A percentile compares a stretch with the other conserved stretches of the same genome.
phyloP scores from a whole-genome alignment of 148 eudicot genomes.

The Spergularia bocconei region DNA sequence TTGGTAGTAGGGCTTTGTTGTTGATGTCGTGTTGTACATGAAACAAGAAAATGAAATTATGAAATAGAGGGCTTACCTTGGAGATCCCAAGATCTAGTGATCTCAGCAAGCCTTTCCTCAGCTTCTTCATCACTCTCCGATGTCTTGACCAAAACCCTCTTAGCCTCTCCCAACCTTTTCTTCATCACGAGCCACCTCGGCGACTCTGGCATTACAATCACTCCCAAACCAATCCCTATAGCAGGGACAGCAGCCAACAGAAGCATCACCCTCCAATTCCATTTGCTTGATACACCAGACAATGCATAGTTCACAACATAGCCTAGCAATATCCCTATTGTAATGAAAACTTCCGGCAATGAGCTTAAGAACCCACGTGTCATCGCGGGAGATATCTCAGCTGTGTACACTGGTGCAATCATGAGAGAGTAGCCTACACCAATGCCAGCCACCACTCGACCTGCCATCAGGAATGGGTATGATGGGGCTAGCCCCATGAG shows the following conservation, averaged over 20 bases:
- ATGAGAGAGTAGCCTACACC: slow-evolving; percentile 93
- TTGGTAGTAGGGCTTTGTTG: no score
- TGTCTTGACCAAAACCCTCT: slow-evolving; percentile 43
- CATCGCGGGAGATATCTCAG: slow-evolving; percentile 75
- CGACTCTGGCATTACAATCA: slow-evolving; percentile 80
- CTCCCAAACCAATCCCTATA: slow-evolving; percentile 46
- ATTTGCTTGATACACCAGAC: slow-evolving; percentile 40
- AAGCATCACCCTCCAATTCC: slow-evolving; percentile 84
- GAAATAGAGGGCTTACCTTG: slow-evolving; percentile 23
- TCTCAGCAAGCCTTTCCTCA: slow-evolving; percentile 52
- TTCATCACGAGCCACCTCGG: slow-evolving; percentile 92
- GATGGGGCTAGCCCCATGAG: slow-evolving; percentile 85
- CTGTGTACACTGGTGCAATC: slow-evolving; percentile 87
- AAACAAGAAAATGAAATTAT: no score
- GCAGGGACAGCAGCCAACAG: slow-evolving; percentile 75
- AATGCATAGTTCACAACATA: slow-evolving; percentile 59
- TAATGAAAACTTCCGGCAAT: slow-evolving; percentile 78
- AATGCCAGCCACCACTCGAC: slow-evolving; percentile 71
- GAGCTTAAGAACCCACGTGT: slow-evolving; percentile 79
- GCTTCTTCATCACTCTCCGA: slow-evolving; percentile 64
- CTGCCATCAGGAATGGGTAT: slow-evolving; percentile 61
- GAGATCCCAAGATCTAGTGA: slow-evolving; percentile 45
- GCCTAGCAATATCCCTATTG: slow-evolving; percentile 72
- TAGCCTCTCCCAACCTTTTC: slow-evolving; percentile 52
- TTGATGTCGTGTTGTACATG: no score